A percentile compares a stretch with the other conserved stretches of the same genome.
Conservation (phyloP, 208 protist species). For the Ichthyophonus hoferi region DNA sequence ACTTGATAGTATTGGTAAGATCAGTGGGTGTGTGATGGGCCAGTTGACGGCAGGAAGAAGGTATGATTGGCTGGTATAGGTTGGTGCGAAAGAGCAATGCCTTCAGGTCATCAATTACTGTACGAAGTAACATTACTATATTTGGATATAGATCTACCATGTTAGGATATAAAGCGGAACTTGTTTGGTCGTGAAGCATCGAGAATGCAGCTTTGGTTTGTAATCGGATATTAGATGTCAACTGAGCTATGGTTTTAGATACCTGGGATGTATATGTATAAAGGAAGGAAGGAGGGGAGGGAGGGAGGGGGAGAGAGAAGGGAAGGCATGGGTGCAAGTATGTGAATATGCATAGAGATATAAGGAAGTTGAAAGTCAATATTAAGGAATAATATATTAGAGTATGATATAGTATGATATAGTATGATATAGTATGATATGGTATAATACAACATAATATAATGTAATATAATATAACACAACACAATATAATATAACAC, state of each 20-base stretch:
- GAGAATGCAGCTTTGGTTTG: neutral
- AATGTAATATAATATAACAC: too few relatives aligned
- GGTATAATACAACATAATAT: too few relatives aligned
- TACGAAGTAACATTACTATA: neutral
- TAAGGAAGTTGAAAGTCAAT: neutral
- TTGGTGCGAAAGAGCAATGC: neutral
- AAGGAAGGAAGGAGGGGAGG: neutral
- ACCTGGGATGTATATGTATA: neutral
- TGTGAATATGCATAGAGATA: neutral
- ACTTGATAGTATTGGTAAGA: neutral
- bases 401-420: neutral
- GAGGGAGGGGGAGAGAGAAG: neutral
- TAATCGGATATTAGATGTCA: neutral
- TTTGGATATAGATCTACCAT: neutral
- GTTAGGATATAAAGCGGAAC: neutral
- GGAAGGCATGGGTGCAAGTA: neutral
- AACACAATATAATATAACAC: too few relatives aligned
- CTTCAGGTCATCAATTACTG: neutral
- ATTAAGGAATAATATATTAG: neutral
- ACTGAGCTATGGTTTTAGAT: neutral
- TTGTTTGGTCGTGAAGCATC: neutral
- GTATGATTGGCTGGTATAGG: too few relatives aligned
- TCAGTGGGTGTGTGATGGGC: neutral
- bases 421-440: neutral
- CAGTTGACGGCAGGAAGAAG: neutral